Percentiles rank a stretch among this genome's conserved stretches.
These are phyloP conservation scores for Mortierella sp. DNA, from an alignment of 371 early-diverging fungal genomes.

Conservation along the genomic window DNA sequence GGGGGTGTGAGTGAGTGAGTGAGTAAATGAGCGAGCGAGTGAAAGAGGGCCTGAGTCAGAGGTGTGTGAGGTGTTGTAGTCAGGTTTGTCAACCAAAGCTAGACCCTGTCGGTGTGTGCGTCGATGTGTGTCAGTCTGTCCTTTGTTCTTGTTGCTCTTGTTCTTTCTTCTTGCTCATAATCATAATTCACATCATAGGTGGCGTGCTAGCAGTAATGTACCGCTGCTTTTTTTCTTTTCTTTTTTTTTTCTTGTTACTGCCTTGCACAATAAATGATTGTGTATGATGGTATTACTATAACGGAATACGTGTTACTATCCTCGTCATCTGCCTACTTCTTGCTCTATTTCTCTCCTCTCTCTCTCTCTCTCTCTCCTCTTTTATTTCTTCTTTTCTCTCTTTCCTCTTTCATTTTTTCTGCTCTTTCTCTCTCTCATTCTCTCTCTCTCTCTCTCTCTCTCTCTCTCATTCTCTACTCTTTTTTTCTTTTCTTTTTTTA, in stretches of 20 bases:
- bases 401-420: constrained; percentile 3
- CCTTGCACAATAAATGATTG: too few species aligned
- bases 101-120: too few species aligned
- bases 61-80: not conserved
- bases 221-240: not conserved
- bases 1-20: not conserved
- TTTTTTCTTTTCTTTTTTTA: not conserved
- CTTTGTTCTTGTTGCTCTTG: too few species aligned
- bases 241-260: not conserved
- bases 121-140: too few species aligned
- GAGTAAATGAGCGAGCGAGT: too few species aligned
- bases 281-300: not conserved
- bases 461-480: not conserved
- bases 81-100: not conserved
- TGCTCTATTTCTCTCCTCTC: not conserved
- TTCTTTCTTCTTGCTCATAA: not conserved
- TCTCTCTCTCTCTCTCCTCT: not conserved
- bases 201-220: constrained; percentile 3
- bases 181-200: not conserved
- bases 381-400: not conserved
- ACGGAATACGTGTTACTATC: not conserved
- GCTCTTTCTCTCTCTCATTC: not conserved
- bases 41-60: not conserved
- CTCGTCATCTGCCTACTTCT: not conserved
- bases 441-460: not conserved